These are phyloP conservation scores for Yarrowia bubula DNA, from an alignment of 805 yeast species.

Conservation along the genomic window DNA sequence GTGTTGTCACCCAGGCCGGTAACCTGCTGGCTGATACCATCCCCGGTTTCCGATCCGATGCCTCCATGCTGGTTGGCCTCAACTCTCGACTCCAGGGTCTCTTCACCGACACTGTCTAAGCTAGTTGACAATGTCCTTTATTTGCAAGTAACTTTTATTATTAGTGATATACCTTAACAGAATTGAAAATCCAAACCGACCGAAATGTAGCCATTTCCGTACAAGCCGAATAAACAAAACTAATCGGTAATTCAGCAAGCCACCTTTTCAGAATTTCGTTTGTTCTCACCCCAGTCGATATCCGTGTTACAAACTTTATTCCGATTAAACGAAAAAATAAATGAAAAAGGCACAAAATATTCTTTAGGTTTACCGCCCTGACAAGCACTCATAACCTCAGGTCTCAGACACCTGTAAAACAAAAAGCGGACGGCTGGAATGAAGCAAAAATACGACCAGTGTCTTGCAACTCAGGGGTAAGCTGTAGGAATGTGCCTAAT, in stretches of 20 bases:
- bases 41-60: conserved; percentile 18
- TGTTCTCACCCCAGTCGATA: neutral
- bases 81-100: conserved; percentile 22
- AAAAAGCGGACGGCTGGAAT: neutral
- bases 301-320: neutral
- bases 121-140: neutral
- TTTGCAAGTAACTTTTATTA: neutral
- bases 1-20: neutral
- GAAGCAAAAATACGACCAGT: neutral
- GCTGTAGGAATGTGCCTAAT: too few species aligned
- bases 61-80: conserved; percentile 5
- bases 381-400: neutral
- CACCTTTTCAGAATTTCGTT: neutral
- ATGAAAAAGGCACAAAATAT: neutral
- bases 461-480: too few species aligned
- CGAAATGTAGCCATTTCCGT: too few species aligned
- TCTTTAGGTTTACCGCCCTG: neutral
- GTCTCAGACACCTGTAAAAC: neutral
- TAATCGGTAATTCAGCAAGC: neutral
- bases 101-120: neutral
- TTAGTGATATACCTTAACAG: neutral
- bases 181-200: too few species aligned
- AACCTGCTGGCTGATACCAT: neutral
- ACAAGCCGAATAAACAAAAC: neutral
- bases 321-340: neutral